These are phyloP conservation scores for Xylaria sp. DNA, from an alignment of 2,329 filamentous ascomycete species.

Conservation along the genomic window DNA sequence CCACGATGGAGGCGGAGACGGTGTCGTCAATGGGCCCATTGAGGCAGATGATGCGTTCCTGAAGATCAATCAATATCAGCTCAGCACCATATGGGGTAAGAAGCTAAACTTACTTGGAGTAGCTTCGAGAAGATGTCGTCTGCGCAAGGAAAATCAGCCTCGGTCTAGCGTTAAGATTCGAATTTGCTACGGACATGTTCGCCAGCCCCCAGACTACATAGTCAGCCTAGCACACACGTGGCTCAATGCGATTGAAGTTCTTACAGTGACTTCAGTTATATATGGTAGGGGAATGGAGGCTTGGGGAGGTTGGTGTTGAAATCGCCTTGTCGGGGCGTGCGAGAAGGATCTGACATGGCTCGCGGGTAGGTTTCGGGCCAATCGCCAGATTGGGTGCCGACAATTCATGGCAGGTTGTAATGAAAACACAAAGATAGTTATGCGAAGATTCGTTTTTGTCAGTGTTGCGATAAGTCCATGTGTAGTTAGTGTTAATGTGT, in stretches of 20 bases:
- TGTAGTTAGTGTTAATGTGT: not conserved
- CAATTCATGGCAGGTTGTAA: slow-evolving; percentile 49
- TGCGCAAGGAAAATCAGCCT: slow-evolving; percentile 51
- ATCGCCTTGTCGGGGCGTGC: slow-evolving; percentile 51
- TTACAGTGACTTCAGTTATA: slow-evolving; percentile 65
- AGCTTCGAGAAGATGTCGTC: slow-evolving; percentile 87
- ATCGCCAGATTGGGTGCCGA: slow-evolving; percentile 49
- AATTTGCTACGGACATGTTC: slow-evolving; percentile 70
- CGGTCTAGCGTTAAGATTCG: slow-evolving; percentile 17
- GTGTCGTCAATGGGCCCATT: slow-evolving; percentile 92
- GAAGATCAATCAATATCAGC: slow-evolving; percentile 7
- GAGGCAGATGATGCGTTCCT: slow-evolving; percentile 94
- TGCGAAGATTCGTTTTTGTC: not conserved
- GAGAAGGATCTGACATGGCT: slow-evolving; percentile 56
- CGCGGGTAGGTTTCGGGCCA: slow-evolving; percentile 50
- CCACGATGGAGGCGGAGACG: slow-evolving; percentile 91
- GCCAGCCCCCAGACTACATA: slow-evolving; percentile 75
- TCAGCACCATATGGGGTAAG: slow-evolving; percentile 30
- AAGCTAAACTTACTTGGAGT: slow-evolving; percentile 65
- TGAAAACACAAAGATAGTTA: not conserved
- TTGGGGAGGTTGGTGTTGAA: slow-evolving; percentile 49
- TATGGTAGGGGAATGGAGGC: slow-evolving; percentile 65
- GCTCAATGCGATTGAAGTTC: slow-evolving; percentile 7
- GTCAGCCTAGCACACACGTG: slow-evolving; percentile 45
- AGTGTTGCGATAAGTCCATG: not conserved